phyloP scores from a whole-genome alignment of 1,284 basidiomycete genomes.

The Irpex sp. region DNA sequence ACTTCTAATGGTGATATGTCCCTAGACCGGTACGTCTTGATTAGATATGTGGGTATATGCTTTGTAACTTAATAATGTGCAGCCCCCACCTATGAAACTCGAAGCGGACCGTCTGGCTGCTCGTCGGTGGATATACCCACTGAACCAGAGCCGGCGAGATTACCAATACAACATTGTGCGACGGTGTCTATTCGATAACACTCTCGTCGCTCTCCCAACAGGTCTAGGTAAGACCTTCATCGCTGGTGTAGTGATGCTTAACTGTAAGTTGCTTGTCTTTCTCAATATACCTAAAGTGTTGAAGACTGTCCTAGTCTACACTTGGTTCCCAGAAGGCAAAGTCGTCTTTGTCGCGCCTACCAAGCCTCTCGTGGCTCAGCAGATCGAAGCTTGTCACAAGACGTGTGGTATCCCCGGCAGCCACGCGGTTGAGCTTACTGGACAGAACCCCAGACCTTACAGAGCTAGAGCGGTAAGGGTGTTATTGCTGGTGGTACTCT shows the following conservation, averaged over 20 bases:
- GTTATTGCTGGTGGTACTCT: no score
- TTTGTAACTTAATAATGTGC: background rate
- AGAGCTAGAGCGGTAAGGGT: conserved; percentile 62
- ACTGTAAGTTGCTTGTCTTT: conserved; percentile 53
- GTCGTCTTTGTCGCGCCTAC: conserved; percentile 96
- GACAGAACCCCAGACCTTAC: conserved; percentile 50
- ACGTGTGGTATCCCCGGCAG: conserved; percentile 91
- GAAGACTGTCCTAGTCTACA: conserved; percentile 56
- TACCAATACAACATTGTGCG: conserved; percentile 96
- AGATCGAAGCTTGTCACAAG: conserved; percentile 90
- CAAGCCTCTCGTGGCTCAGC: conserved; percentile 93
- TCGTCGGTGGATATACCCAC: conserved; percentile 90
- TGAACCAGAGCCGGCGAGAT: conserved; percentile 84
- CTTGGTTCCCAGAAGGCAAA: conserved; percentile 93
- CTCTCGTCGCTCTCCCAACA: conserved; percentile 92
- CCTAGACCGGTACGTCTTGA: conserved; percentile 32
- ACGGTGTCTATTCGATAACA: conserved; percentile 88
- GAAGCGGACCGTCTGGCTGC: conserved; percentile 74
- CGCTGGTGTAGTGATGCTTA: conserved; percentile 94
- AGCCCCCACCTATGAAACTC: conserved; percentile 79
- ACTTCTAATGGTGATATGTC: background rate
- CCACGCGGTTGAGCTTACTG: conserved; percentile 88
- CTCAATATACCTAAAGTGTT: background rate
- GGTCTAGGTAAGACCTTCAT: conserved; percentile 99
- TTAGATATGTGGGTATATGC: background rate